A percentile compares a stretch with the other conserved stretches of the same genome.
Conservation (phyloP, 1,284 basidiomycete species). For the Apiotrichum veenhuisii region DNA sequence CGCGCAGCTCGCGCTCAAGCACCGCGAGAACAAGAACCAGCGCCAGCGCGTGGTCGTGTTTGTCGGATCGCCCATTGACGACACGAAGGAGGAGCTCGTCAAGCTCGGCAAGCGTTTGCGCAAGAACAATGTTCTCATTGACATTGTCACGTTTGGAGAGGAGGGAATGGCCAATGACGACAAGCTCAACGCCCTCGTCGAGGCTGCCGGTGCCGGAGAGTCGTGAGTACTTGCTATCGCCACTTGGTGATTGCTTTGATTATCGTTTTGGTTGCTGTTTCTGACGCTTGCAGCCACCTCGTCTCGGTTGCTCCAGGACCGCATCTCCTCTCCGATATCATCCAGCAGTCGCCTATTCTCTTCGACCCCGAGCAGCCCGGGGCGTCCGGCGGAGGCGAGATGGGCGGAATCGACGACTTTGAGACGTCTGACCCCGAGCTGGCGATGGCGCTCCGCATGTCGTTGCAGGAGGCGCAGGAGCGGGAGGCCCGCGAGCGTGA, state of each 20-base stretch:
- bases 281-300: conserved; percentile 57
- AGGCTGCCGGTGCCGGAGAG: conserved; percentile 47
- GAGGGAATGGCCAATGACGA: conserved; percentile 49
- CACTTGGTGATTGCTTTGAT: too few relatives aligned
- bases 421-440: conserved; percentile 95
- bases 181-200: conserved; percentile 47
- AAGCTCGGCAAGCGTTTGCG: conserved; percentile 94
- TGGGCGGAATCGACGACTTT: conserved; percentile 58
- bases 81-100: conserved; percentile 70
- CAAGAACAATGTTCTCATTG: conserved; percentile 98
- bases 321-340: conserved; percentile 75
- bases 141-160: conserved; percentile 72
- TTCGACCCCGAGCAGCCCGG: conserved; percentile 71
- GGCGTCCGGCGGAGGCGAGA: conserved; percentile 50
- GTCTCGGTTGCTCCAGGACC: conserved; percentile 73
- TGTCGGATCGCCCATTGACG: conserved; percentile 76
- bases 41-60: conserved; percentile 93
- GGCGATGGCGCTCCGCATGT: conserved; percentile 97
- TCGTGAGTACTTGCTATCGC: conserved; percentile 29
- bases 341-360: conserved; percentile 78
- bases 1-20: conserved; percentile 93
- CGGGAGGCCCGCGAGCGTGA: conserved; percentile 19
- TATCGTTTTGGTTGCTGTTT: not conserved
- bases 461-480: conserved; percentile 92
- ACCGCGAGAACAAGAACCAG: conserved; percentile 97